These are phyloP conservation scores for Puccinia novopanici DNA, from an alignment of 1,284 basidiomycete species.

Conservation along the genomic window DNA sequence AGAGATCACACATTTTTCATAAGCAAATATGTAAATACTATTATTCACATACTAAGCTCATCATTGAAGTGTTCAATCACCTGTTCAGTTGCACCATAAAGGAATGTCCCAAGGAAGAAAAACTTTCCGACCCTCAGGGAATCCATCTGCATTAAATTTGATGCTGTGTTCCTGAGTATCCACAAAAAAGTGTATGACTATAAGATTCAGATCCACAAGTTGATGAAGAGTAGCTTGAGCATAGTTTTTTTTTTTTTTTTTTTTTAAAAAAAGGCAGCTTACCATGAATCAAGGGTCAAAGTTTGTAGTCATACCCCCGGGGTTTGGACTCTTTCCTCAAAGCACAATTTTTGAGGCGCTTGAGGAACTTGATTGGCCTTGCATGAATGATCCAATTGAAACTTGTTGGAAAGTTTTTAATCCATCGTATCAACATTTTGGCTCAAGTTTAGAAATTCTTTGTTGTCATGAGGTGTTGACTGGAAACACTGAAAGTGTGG, in stretches of 20 bases:
- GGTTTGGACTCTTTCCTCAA: conserved; percentile 95
- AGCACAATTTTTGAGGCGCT: conserved; percentile 81
- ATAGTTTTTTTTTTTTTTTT: not conserved
- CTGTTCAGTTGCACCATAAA: conserved; percentile 91
- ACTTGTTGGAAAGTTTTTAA: too few relatives aligned
- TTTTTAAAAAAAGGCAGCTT: conserved; percentile 54
- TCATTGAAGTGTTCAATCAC: conserved; percentile 72
- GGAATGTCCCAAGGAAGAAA: conserved; percentile 90
- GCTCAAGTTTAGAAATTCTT: too few relatives aligned
- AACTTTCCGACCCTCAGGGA: conserved; percentile 84
- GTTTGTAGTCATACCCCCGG: conserved; percentile 85
- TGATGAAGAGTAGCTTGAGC: not conserved
- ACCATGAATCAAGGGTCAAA: conserved; percentile 84
- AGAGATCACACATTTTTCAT: not conserved
- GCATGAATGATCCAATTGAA: conserved; percentile 30
- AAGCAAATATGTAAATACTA: conserved; percentile 64
- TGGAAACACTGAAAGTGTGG: too few relatives aligned
- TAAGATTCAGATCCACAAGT: not conserved
- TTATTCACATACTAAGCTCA: conserved; percentile 74
- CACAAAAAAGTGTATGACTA: not conserved
- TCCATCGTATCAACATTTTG: too few relatives aligned
- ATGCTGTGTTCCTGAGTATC: conserved; percentile 66
- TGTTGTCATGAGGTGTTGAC: too few relatives aligned
- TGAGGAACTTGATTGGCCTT: conserved; percentile 67
- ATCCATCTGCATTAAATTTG: conserved; percentile 81